Base-by-base conservation (phyloP, 2,329 filamentous ascomycete species). In the Cadophora malorum region DNA sequence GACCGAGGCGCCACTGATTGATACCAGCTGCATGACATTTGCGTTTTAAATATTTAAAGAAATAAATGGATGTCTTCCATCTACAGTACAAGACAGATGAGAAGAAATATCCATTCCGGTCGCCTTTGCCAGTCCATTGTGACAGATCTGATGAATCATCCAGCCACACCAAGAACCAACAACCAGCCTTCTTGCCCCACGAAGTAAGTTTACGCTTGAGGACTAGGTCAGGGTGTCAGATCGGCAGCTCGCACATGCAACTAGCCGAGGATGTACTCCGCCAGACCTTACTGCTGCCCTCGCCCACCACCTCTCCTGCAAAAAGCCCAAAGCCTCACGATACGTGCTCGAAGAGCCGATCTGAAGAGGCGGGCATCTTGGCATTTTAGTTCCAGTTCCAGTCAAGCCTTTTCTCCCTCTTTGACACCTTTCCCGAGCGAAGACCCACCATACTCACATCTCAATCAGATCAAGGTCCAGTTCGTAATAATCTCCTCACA, bases 161-260 rank as follows among this genome's bases (percentile, higher is more conserved):
- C 56, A 59, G 21, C 56, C 56, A 59, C 33, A 58, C 55, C 28
- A 41, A 59, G 33, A 59, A 16, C 33, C 33, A 59, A 25, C 55
- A 38, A 33, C 52, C 52, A 28, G 55, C 19, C 55, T 58, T n/a
- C n/a, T n/a, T 38, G 14, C 52, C 28, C 52, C 52, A 55, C 52
- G 55, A 58, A 58, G 56, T 41, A 58, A 59, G 35, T 45, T 59
- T 59, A 59, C 56, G 35, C 56, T 59, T 59, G 31, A 38, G 16
- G 33, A 58, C 55, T 14, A 38, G 35, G 14, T 19, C 38, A 21
- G 56, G 56, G 56, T 59, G 56, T 59, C 56, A 59, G 56, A 59
- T 59, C 56, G 55, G 55, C 33, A 59, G n/a, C 56, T 59, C 56
- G 56, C 56, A 59, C 56, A 41, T 59, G 56, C 56, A 59, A 35